phyloP scores from a whole-genome alignment of 805 yeast genomes.

The Debaryomyces maramus region DNA sequence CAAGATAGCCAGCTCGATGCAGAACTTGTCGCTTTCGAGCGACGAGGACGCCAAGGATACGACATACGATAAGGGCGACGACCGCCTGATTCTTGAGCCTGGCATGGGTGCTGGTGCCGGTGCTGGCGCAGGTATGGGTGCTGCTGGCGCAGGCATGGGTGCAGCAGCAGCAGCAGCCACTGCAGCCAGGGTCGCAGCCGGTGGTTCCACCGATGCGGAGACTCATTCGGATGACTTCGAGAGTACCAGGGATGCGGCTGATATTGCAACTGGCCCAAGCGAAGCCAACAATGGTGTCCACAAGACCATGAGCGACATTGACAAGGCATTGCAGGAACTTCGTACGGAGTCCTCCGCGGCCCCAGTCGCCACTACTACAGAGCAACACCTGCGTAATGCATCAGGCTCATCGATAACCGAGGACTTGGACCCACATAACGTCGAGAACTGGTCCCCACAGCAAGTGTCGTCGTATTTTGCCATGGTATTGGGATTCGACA shows the following conservation, averaged over 20 bases:
- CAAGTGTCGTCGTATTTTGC: slow-evolving; percentile 82
- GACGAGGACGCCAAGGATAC: not conserved
- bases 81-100: not conserved
- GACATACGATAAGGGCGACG: slow-evolving; percentile 11
- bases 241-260: not conserved
- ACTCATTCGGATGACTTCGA: not conserved
- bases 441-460: slow-evolving; percentile 74
- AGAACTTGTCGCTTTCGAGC: slow-evolving; percentile 4
- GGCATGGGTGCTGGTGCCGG: not conserved
- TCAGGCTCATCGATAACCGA: slow-evolving; percentile 19
- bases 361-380: not conserved
- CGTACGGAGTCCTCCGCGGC: slow-evolving; percentile 25
- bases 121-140: not conserved
- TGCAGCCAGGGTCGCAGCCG: not conserved
- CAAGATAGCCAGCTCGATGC: slow-evolving; percentile 7
- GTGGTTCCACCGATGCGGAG: not conserved
- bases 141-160: not conserved
- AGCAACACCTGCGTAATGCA: slow-evolving; percentile 8
- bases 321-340: slow-evolving; percentile 67
- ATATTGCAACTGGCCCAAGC: not conserved
- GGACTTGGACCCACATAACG: slow-evolving; percentile 48
- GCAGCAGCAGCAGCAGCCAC: not conserved
- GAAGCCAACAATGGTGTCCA: slow-evolving; percentile 41
- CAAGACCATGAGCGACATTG: slow-evolving; percentile 68
- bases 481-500: slow-evolving; percentile 66